These are phyloP conservation scores for Dendrocalamus latiflorus DNA, from an alignment of 202 grass and related monocot species.

Conservation along the genomic window DNA sequence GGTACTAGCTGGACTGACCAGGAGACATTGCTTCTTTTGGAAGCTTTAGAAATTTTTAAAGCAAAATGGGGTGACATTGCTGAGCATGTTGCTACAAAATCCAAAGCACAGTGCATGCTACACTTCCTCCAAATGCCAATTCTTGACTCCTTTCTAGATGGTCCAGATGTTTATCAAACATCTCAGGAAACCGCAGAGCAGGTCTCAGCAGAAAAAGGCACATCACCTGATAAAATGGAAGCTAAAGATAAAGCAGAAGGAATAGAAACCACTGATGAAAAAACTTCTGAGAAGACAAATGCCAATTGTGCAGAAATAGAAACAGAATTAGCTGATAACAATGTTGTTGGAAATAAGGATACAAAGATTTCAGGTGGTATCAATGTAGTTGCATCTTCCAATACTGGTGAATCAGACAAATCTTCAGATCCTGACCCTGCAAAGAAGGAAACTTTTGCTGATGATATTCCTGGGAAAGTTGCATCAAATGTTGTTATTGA, in stretches of 20 bases:
- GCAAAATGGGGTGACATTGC: conserved; percentile 79
- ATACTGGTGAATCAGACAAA: conserved; percentile 20
- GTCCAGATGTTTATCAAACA: background rate
- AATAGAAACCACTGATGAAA: conserved; percentile 30
- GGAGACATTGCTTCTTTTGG: conserved; percentile 71
- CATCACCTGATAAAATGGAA: conserved; percentile 36
- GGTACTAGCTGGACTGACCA: conserved; percentile 71
- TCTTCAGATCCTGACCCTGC: conserved; percentile 19
- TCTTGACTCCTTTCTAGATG: conserved; percentile 40
- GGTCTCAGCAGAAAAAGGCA: conserved; percentile 24
- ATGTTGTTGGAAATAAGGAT: conserved; percentile 24
- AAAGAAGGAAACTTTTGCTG: conserved; percentile 2
- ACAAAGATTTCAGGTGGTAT: conserved; percentile 4
- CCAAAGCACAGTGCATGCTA: conserved; percentile 69
- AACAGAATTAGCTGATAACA: conserved; percentile 14
- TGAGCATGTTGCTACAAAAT: conserved; percentile 85
- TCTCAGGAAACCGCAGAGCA: background rate
- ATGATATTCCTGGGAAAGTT: conserved; percentile 19
- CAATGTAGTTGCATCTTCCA: conserved; percentile 16
- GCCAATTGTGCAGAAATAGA: conserved; percentile 20
- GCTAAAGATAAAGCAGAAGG: conserved; percentile 33
- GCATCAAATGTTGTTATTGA: conserved; percentile 38
- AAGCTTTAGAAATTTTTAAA: conserved; percentile 70
- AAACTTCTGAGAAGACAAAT: conserved; percentile 16
- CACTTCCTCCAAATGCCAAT: conserved; percentile 78